A percentile compares a stretch with the other conserved stretches of the same genome.
These are phyloP conservation scores for Auricularia heimuer DNA, from an alignment of 768 basidiomycete species.

Conservation along the genomic window DNA sequence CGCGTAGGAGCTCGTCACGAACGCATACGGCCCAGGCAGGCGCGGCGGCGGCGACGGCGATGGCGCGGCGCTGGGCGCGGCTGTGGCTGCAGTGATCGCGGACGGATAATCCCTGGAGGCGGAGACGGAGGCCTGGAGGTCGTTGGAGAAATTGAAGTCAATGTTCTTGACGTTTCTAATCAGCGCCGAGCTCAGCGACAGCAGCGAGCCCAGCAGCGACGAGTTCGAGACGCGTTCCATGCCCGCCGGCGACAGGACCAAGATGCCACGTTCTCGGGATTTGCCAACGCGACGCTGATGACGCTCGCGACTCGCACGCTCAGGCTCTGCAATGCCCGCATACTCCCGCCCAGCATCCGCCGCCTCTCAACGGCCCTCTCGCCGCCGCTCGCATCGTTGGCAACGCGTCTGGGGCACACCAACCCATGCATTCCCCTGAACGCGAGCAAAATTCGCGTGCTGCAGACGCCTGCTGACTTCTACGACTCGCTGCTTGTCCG, in stretches of 20 bases:
- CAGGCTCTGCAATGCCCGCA: neutral
- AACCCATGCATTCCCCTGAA: constrained; percentile 42
- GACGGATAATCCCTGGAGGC: neutral
- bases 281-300: neutral
- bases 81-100: neutral
- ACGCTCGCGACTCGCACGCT: neutral
- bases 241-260: neutral
- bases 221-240: constrained; percentile 1
- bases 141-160: neutral
- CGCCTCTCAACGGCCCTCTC: neutral
- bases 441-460: constrained; percentile 40
- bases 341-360: neutral
- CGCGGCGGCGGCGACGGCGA: neutral
- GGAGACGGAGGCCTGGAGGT: neutral
- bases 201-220: neutral
- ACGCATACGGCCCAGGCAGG: constrained; percentile 57
- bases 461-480: constrained; percentile 51
- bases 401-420: constrained; percentile 2
- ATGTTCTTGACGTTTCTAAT: neutral
- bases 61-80: neutral
- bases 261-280: neutral
- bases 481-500: constrained; percentile 44
- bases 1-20: constrained; percentile 67
- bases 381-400: neutral
- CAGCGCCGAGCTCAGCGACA: neutral